Percentiles rank a stretch among this genome's conserved stretches.
These are phyloP conservation scores for Phellinidium pouzarii DNA, from an alignment of 1,284 basidiomycete species.

Conservation along the genomic window DNA sequence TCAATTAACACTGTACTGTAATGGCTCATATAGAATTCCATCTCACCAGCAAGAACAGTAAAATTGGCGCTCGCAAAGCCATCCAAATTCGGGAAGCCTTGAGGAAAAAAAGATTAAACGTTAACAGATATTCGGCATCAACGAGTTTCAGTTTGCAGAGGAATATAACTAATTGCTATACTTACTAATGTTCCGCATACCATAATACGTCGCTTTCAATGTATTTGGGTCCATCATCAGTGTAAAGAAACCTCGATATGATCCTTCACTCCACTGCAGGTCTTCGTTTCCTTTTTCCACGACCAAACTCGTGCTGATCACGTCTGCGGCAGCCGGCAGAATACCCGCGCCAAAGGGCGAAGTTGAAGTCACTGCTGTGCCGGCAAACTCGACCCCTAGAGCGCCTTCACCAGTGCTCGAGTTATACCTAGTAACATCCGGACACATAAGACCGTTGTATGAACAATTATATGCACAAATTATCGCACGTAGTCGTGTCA, in stretches of 20 bases:
- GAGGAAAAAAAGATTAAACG: neutral
- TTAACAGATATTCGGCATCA: neutral
- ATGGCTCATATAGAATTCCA: neutral
- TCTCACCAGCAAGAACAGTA: slow-evolving; percentile 35
- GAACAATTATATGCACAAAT: neutral
- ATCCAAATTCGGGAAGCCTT: slow-evolving; percentile 42
- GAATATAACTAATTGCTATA: slow-evolving; percentile 1
- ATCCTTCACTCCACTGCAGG: slow-evolving; percentile 61
- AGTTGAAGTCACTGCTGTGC: slow-evolving; percentile 53
- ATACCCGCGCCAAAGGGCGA: slow-evolving; percentile 45
- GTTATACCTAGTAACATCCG: slow-evolving; percentile 36
- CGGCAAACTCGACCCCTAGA: slow-evolving; percentile 61
- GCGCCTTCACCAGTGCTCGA: slow-evolving; percentile 46
- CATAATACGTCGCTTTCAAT: slow-evolving; percentile 52
- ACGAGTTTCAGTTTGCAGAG: neutral
- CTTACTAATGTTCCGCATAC: slow-evolving; percentile 48
- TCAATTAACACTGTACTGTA: neutral
- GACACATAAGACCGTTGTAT: neutral
- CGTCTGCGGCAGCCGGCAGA: slow-evolving; percentile 35
- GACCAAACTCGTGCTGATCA: slow-evolving; percentile 36
- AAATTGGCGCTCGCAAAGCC: slow-evolving; percentile 43
- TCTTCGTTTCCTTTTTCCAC: slow-evolving; percentile 36
- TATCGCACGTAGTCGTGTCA: slow-evolving; percentile 39
- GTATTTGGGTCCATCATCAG: slow-evolving; percentile 39
- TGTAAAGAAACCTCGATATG: slow-evolving; percentile 58